Conservation (phyloP, 2,329 filamentous ascomycete species). For the Sarocladium brachiariae region DNA sequence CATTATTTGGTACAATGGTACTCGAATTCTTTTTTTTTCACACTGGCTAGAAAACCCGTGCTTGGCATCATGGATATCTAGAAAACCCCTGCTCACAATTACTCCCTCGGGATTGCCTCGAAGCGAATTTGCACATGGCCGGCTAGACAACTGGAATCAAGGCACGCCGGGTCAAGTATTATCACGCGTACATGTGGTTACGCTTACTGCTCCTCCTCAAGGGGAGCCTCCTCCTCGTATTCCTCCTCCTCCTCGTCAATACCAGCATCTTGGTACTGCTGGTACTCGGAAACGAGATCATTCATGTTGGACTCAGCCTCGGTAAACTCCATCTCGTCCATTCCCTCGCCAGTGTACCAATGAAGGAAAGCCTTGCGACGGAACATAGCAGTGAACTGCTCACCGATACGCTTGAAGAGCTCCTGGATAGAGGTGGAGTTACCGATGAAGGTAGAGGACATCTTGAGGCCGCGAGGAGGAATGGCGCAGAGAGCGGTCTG, state of each 20-base stretch:
- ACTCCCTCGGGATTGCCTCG: constrained; percentile 18
- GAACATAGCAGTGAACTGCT: constrained; percentile 99
- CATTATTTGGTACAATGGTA: constrained; percentile 22
- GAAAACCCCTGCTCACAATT: constrained; percentile 12
- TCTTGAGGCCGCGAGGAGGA: constrained; percentile 94
- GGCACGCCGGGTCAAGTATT: constrained; percentile 6
- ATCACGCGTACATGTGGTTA: not conserved
- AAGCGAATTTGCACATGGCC: constrained; percentile 25
- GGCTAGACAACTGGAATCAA: constrained; percentile 17
- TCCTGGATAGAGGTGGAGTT: constrained; percentile 99
- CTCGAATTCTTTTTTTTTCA: constrained; percentile 23
- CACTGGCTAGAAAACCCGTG: constrained; percentile 18
- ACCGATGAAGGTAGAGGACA: constrained; percentile 98
- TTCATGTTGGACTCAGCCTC: constrained; percentile 99
- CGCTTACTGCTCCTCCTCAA: constrained; percentile 59
- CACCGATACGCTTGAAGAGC: constrained; percentile 99
- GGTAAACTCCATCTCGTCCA: constrained; percentile 99
- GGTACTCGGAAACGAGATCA: constrained; percentile 98
- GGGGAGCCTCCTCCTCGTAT: constrained; percentile 77
- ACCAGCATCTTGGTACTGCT: constrained; percentile 99
- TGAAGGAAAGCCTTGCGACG: constrained; percentile 99
- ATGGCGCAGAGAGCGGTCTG: constrained; percentile 99
- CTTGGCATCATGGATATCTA: constrained; percentile 30
- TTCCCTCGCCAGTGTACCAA: constrained; percentile 99
- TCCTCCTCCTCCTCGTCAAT: constrained; percentile 97